Conservation (phyloP, 2,329 filamentous ascomycete species). For the Colletotrichum liaoningense region DNA sequence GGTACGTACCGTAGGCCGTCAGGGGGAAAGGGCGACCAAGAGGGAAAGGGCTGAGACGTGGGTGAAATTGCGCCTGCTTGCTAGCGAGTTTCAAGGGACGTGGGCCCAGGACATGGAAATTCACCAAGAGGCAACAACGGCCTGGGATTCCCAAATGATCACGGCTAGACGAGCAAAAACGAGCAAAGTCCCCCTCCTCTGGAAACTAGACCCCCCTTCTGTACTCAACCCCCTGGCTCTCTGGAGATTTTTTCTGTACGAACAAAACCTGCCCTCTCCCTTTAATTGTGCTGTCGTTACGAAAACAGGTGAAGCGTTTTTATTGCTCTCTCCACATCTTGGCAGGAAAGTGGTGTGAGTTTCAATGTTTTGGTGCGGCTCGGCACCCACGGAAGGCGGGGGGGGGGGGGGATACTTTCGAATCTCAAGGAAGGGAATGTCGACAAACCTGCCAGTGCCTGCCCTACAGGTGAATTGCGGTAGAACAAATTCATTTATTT, state of each 20-base stretch:
- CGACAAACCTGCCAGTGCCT: not conserved
- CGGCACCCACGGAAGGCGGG: not conserved
- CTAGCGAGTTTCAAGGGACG: constrained; percentile 66
- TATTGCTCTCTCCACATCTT: constrained; percentile 31
- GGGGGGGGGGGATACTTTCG: not conserved
- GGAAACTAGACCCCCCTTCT: not conserved
- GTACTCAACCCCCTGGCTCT: not conserved
- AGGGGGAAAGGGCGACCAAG: constrained; percentile 24
- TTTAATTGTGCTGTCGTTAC: constrained; percentile 34
- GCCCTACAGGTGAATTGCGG: not conserved
- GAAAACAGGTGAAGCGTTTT: constrained; percentile 36
- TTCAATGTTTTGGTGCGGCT: constrained; percentile 4
- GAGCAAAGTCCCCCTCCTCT: not conserved
- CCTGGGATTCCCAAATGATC: constrained; percentile 24
- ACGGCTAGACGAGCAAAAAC: not conserved
- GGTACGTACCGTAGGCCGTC: not conserved
- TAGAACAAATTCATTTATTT: not conserved
- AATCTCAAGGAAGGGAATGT: no score
- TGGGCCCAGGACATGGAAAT: constrained; percentile 38
- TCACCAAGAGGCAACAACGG: constrained; percentile 12
- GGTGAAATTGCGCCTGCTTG: constrained; percentile 59
- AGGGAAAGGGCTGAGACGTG: constrained; percentile 55
- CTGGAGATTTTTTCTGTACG: constrained; percentile 6
- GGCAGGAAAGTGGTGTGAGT: constrained; percentile 21
- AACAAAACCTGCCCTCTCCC: constrained; percentile 32